phyloP scores from a whole-genome alignment of 1,284 basidiomycete genomes.

The Gymnopus androsaceus region DNA sequence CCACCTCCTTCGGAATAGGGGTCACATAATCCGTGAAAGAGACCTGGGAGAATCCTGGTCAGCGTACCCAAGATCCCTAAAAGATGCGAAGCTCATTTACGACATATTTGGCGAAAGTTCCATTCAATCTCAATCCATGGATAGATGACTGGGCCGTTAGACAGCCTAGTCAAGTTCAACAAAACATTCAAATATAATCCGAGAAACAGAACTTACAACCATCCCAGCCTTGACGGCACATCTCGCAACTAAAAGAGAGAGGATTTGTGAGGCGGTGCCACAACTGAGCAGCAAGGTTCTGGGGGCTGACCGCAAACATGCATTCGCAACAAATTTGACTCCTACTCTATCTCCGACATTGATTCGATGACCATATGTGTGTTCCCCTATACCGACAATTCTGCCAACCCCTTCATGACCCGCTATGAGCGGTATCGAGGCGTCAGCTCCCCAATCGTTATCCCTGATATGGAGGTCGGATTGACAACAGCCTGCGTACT shows the following conservation, averaged over 20 bases:
- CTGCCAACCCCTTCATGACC: constrained; percentile 68
- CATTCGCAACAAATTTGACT: constrained; percentile 70
- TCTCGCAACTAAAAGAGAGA: constrained; percentile 50
- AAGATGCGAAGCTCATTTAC: constrained; percentile 29
- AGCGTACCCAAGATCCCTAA: background rate
- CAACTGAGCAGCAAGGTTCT: background rate
- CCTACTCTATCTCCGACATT: constrained; percentile 70
- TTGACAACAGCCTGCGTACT: constrained; percentile 62
- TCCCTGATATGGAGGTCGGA: constrained; percentile 64
- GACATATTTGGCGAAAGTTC: constrained; percentile 51
- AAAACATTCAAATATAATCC: background rate
- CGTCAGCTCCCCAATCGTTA: constrained; percentile 53
- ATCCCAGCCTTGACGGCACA: constrained; percentile 61
- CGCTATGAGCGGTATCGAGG: constrained; percentile 62
- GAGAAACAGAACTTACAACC: constrained; percentile 40
- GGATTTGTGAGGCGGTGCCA: background rate
- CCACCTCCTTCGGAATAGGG: constrained; percentile 58
- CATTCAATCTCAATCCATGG: constrained; percentile 63
- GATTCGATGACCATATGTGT: constrained; percentile 41
- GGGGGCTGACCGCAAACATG: constrained; percentile 46
- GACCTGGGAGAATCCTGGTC: constrained; percentile 33
- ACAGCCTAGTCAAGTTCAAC: constrained; percentile 12
- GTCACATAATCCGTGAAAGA: constrained; percentile 67
- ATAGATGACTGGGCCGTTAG: constrained; percentile 31
- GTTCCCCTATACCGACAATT: constrained; percentile 68